phyloP scores from a whole-genome alignment of 305 asterid species.

The Solanum aculeatissimum region DNA sequence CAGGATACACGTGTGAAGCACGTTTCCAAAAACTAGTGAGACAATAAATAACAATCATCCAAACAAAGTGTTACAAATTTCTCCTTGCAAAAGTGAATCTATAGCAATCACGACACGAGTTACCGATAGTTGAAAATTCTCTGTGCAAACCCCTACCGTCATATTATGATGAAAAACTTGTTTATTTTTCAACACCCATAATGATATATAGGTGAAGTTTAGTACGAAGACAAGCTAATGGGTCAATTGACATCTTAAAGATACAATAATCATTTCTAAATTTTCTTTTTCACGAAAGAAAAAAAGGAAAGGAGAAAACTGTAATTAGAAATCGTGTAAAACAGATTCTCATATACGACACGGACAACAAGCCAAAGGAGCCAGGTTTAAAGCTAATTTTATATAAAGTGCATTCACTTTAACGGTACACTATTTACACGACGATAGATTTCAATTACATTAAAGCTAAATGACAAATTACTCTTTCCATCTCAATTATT shows the following conservation, averaged over 20 bases:
- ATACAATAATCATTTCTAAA: background rate
- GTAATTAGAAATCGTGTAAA: background rate
- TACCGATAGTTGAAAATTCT: background rate
- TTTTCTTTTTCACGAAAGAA: background rate
- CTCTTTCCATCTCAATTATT: too few relatives aligned
- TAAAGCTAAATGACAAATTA: too few relatives aligned
- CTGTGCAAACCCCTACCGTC: background rate
- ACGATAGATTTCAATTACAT: background rate
- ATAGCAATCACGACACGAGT: background rate
- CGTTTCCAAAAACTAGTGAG: too few relatives aligned
- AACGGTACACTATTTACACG: background rate
- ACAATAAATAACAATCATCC: too few relatives aligned
- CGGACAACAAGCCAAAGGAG: background rate
- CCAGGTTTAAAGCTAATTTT: background rate
- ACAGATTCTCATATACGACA: background rate
- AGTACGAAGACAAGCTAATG: background rate
- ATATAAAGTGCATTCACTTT: background rate
- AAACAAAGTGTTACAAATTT: background rate
- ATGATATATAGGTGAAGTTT: background rate
- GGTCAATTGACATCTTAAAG: background rate
- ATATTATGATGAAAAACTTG: background rate
- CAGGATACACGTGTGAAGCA: too few relatives aligned
- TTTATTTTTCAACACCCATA: background rate
- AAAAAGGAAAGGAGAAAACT: background rate
- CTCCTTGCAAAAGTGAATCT: background rate